Base-by-base conservation (phyloP, 495 filamentous ascomycete genomes). In the Trichoderma orchidacearum region DNA sequence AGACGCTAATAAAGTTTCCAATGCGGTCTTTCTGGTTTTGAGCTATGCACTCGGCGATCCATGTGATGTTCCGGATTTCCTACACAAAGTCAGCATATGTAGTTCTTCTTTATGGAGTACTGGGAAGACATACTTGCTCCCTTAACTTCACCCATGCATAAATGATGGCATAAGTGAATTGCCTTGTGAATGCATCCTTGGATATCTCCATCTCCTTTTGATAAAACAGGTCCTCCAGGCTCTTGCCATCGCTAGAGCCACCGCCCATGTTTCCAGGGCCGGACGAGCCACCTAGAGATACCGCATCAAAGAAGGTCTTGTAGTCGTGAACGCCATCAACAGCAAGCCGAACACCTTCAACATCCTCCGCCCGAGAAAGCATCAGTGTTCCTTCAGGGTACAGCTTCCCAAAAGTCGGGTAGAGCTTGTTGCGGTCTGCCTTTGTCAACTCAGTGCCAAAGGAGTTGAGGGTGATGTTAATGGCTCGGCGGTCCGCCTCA, bases 11-110 rank as follows among this genome's bases (percentile, higher is more conserved):
- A 70, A 96, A 99, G 69, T 96, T 99, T 61, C 85, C 83, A 66
- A 99, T 97, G 68, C 93, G 82, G 71, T 99, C 93, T 75, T 97
- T 99, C 77, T 99, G 93, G 76, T 95, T 95, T 72, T 99, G 93
- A 51, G 93, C 93, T 81, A 99, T 99, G 73, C 93, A 99, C 71
- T 99, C 93, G 8, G 94, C 84, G 66, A 99, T 99, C 93, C 93
- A 99, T 50, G 92, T 97, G 64, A 99, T 93, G 65, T 99, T 99
- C 35, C 93, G 87, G 68, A 97, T 95, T 86, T 99, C 93, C 93
- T 45, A 15, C 65, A 61, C 36, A 30, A 17, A 51, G 48, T 54
- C 53, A 30, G 27, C 13, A 12, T 17, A 41, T 3, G 3, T 11
- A 25, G 30, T 23, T 17, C n/a, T 34, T 54, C 25, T 27, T 53